phyloP scores from a whole-genome alignment of 306 rosid species.

The Medicago arabica region DNA sequence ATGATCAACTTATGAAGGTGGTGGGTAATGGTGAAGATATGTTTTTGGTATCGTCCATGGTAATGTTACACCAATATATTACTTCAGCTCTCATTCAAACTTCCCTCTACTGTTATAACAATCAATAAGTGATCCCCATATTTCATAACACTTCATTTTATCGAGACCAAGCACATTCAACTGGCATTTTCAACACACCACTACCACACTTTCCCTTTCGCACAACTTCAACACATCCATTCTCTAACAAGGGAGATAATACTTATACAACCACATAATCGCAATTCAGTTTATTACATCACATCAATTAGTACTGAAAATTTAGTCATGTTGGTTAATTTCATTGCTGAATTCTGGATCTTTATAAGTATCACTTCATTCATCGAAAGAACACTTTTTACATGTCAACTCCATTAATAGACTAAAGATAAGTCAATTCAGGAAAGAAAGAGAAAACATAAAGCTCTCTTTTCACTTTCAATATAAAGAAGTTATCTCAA shows the following conservation, averaged over 20 bases:
- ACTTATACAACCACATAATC: neutral
- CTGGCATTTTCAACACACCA: neutral
- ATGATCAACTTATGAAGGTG: too few species aligned
- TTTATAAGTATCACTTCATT: neutral
- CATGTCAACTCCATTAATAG: too few species aligned
- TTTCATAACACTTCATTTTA: too few species aligned
- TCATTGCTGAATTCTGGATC: neutral
- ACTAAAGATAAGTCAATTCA: neutral
- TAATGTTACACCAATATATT: too few species aligned
- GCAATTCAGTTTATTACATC: neutral
- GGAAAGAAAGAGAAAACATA: neutral
- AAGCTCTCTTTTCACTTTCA: constrained; percentile 42
- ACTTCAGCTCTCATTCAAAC: too few species aligned
- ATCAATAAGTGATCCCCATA: too few species aligned
- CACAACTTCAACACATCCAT: neutral
- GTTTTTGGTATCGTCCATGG: too few species aligned
- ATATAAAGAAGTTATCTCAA: constrained; percentile 9
- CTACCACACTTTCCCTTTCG: neutral
- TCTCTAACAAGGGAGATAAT: neutral
- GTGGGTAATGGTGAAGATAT: too few species aligned
- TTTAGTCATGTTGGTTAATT: neutral
- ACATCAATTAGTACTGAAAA: neutral
- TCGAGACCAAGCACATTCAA: too few species aligned
- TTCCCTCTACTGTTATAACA: too few species aligned
- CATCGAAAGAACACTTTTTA: neutral